phyloP scores from a whole-genome alignment of 176 grass and related monocot genomes.

The Phoenix dactylifera region DNA sequence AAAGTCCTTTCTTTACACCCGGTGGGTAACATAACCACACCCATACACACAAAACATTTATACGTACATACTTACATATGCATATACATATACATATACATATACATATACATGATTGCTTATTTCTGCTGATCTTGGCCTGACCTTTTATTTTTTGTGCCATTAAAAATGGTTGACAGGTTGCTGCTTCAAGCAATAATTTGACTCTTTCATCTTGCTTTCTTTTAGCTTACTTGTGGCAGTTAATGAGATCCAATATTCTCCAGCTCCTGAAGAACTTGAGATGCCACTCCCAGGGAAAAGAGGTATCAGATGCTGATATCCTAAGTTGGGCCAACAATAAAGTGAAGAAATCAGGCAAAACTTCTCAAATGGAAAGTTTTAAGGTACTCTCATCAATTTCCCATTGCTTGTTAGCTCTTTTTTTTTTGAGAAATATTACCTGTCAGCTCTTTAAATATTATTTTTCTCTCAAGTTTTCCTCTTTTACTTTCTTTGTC shows the following conservation, averaged over 20 bases:
- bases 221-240: conserved; percentile 92
- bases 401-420: background rate
- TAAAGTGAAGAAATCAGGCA: conserved; percentile 68
- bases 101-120: background rate
- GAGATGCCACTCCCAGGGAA: conserved; percentile 77
- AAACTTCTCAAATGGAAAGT: conserved; percentile 72
- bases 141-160: background rate
- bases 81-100: no score
- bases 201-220: background rate
- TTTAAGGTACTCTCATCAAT: conserved; percentile 48
- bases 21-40: no score
- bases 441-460: no score
- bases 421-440: background rate
- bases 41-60: no score
- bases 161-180: background rate
- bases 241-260: conserved; percentile 99
- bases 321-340: conserved; percentile 83
- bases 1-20: no score
- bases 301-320: conserved; percentile 88
- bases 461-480: background rate
- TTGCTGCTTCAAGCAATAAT: no score
- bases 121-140: background rate
- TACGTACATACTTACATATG: no score
- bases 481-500: conserved; percentile 23
- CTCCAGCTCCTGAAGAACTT: conserved; percentile 88